Conservation (phyloP, 2,329 filamentous ascomycete genomes). For the Sphaerulina musiva region DNA sequence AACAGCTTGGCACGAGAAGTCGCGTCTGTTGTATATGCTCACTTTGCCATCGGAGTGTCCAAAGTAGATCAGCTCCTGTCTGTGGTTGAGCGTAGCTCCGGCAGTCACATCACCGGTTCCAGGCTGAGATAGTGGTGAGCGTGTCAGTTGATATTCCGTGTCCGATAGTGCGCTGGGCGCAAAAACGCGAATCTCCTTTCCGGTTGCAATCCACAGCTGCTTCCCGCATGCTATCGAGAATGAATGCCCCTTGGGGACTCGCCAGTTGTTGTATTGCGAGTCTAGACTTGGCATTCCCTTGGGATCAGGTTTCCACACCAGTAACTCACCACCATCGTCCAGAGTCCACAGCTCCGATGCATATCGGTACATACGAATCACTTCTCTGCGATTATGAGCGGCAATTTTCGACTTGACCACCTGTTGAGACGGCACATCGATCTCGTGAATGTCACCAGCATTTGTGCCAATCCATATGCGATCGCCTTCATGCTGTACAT, state of each 20-base stretch:
- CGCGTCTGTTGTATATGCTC: slow-evolving; percentile 75
- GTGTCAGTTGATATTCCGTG: slow-evolving; percentile 66
- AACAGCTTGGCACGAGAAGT: slow-evolving; percentile 71
- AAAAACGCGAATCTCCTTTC: slow-evolving; percentile 82
- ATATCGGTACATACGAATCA: slow-evolving; percentile 79
- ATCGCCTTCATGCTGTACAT: slow-evolving; percentile 72
- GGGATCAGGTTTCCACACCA: slow-evolving; percentile 74
- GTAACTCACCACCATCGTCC: slow-evolving; percentile 79
- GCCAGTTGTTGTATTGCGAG: slow-evolving; percentile 67
- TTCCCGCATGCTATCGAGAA: slow-evolving; percentile 84
- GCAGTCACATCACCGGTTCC: slow-evolving; percentile 82
- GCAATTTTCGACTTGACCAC: slow-evolving; percentile 61
- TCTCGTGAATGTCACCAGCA: slow-evolving; percentile 78
- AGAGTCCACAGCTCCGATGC: slow-evolving; percentile 89
- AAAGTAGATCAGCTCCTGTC: slow-evolving; percentile 76
- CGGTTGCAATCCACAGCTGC: slow-evolving; percentile 78
- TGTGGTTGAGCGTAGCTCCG: slow-evolving; percentile 65
- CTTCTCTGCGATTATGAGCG: slow-evolving; percentile 70
- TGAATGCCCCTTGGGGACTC: slow-evolving; percentile 71
- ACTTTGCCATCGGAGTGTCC: slow-evolving; percentile 92
- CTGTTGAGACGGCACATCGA: slow-evolving; percentile 69
- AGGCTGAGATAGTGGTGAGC: slow-evolving; percentile 62
- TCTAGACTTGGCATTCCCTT: slow-evolving; percentile 69
- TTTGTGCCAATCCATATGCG: slow-evolving; percentile 87
- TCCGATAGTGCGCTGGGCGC: slow-evolving; percentile 63